These are phyloP conservation scores for Jamesozyma gamospora DNA, from an alignment of 805 yeast genomes.

Conservation along the genomic window DNA sequence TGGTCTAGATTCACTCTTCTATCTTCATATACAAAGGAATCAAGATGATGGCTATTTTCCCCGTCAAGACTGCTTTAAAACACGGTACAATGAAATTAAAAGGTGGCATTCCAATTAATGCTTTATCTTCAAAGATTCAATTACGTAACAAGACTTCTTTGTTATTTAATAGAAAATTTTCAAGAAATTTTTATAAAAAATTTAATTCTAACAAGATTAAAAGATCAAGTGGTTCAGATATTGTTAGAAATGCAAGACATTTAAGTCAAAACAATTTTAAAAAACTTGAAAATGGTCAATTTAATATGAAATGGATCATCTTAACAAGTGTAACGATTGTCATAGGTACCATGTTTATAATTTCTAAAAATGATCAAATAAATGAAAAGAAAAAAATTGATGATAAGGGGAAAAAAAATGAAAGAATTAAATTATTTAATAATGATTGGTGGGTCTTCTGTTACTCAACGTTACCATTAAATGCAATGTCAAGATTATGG, in stretches of 20 bases:
- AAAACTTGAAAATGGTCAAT: background rate
- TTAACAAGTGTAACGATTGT: slow-evolving; percentile 25
- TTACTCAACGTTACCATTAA: slow-evolving; percentile 82
- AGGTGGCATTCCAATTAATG: slow-evolving; percentile 10
- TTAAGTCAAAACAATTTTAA: slow-evolving; percentile 1
- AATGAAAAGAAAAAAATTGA: slow-evolving; percentile 11
- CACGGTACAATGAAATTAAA: slow-evolving; percentile 13
- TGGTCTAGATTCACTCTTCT: too few species aligned
- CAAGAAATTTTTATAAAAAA: slow-evolving; percentile 1
- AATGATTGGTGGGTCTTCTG: slow-evolving; percentile 81
- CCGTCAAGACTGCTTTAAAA: slow-evolving; percentile 13
- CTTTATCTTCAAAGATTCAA: slow-evolving; percentile 14
- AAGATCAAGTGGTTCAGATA: background rate
- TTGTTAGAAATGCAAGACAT: slow-evolving; percentile 3
- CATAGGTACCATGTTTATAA: slow-evolving; percentile 18
- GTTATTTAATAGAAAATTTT: slow-evolving; percentile 17
- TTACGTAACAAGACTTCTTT: slow-evolving; percentile 20
- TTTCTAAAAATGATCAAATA: slow-evolving; percentile 27
- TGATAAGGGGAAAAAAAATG: slow-evolving; percentile 15
- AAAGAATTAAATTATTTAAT: slow-evolving; percentile 27
- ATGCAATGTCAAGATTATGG: slow-evolving; percentile 88
- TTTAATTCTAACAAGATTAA: background rate
- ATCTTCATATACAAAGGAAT: too few species aligned
- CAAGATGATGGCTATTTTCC: slow-evolving; percentile 8
- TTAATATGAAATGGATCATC: slow-evolving; percentile 21